Evolutionary conservation across 2,329 filamentous ascomycete genomes (phyloP).

Genomic region (Aureobasidium sp.): DNA sequence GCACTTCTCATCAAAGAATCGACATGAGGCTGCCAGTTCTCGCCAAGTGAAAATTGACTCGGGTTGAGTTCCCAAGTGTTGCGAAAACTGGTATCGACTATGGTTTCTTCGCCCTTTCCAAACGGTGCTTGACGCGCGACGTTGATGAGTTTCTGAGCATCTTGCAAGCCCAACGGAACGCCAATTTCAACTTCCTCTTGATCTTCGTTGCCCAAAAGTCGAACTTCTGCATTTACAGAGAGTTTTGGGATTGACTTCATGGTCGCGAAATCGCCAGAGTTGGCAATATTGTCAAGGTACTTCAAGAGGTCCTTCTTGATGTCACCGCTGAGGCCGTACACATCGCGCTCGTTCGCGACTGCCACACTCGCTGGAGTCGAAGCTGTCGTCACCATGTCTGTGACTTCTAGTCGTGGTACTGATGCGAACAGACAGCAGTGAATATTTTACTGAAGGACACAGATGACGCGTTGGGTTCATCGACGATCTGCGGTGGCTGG

Average conservation of each 20-base stretch:
- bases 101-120: no score
- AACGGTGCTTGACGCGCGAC: no score
- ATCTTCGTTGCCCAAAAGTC: not conserved
- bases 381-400: not conserved
- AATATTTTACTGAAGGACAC: not conserved
- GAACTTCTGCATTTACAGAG: not conserved
- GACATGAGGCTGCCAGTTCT: no score
- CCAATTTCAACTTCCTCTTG: not conserved
- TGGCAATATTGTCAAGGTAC: not conserved
- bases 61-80: no score
- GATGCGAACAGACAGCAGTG: not conserved
- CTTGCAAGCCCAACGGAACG: no score
- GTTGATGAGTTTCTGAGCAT: no score
- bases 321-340: not conserved
- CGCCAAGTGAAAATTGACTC: no score
- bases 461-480: not conserved
- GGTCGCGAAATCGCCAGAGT: not conserved
- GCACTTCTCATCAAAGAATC: no score
- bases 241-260: not conserved
- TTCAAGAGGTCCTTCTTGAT: not conserved
- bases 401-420: not conserved
- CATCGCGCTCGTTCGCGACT: not conserved
- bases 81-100: no score
- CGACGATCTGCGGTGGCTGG: not conserved
- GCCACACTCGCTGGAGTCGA: not conserved